phyloP scores from a whole-genome alignment of 805 yeast genomes.

The Ogataea paraovalis region DNA sequence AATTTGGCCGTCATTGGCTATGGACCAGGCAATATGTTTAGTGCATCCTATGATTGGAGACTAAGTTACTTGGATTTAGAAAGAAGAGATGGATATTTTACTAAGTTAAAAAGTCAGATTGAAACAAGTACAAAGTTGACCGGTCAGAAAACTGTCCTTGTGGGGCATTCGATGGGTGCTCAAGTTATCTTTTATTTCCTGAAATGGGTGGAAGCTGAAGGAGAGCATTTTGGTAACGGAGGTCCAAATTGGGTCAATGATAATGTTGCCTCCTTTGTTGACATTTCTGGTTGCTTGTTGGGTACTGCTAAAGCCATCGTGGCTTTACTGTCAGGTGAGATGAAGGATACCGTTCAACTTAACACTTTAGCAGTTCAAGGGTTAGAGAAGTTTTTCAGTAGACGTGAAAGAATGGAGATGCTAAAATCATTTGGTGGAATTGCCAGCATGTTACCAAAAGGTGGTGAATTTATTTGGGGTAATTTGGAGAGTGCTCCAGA shows the following conservation, averaged over 20 bases:
- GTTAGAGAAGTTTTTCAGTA: constrained; percentile 86
- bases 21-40: constrained; percentile 83
- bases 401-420: constrained; percentile 85
- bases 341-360: constrained; percentile 95
- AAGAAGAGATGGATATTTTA: constrained; percentile 78
- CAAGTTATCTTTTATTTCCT: constrained; percentile 84
- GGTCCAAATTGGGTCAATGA: constrained; percentile 86
- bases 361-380: constrained; percentile 93
- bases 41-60: constrained; percentile 97
- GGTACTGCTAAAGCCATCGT: constrained; percentile 96
- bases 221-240: constrained; percentile 82
- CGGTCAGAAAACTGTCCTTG: constrained; percentile 67
- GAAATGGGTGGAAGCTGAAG: constrained; percentile 95
- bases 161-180: constrained; percentile 96
- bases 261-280: constrained; percentile 74
- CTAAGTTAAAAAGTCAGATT: constrained; percentile 67
- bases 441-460: constrained; percentile 94
- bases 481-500: constrained; percentile 63
- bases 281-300: constrained; percentile 82
- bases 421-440: constrained; percentile 88
- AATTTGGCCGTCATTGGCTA: constrained; percentile 92
- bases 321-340: constrained; percentile 93
- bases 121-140: constrained; percentile 52
- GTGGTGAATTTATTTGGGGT: constrained; percentile 92
- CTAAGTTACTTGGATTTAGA: constrained; percentile 86